Conservation (phyloP, 257 asterid genomes). For the Lantana camara region DNA sequence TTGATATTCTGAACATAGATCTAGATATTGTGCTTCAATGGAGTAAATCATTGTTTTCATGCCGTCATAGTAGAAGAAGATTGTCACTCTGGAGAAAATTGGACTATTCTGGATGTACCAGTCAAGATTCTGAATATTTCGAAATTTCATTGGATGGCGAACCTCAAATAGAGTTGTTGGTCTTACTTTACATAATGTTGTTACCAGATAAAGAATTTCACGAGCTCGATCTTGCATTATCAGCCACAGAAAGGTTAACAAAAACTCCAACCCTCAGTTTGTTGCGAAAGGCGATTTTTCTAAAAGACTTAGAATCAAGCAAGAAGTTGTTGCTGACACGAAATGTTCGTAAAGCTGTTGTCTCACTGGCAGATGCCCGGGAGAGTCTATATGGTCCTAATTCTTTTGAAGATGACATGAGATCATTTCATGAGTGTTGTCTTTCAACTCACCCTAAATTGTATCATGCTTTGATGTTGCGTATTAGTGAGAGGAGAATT, state of each 20-base stretch:
- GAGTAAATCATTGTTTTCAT: constrained; percentile 70
- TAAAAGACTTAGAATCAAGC: constrained; percentile 36
- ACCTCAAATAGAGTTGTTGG: constrained; percentile 75
- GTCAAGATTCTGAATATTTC: constrained; percentile 75
- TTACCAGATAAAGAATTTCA: constrained; percentile 57
- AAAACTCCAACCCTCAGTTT: constrained; percentile 23
- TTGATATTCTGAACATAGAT: constrained; percentile 80
- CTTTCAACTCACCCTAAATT: constrained; percentile 42
- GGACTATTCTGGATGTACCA: constrained; percentile 61
- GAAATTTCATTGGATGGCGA: constrained; percentile 80
- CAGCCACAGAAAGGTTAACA: constrained; percentile 28
- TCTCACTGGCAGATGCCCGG: constrained; percentile 71
- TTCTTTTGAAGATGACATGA: constrained; percentile 59
- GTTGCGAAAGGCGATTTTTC: constrained; percentile 32
- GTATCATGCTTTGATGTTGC: constrained; percentile 69
- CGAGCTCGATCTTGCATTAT: constrained; percentile 48
- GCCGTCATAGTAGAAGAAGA: constrained; percentile 68
- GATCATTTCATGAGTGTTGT: constrained; percentile 43
- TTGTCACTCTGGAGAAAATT: constrained; percentile 73
- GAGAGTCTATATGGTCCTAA: constrained; percentile 64
- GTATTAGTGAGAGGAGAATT: constrained; percentile 83
- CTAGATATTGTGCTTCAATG: constrained; percentile 71
- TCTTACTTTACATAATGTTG: constrained; percentile 66
- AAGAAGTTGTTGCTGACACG: constrained; percentile 51
- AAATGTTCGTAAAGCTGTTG: constrained; percentile 59